Conservation (phyloP, 805 yeast species). For the Hanseniaspora lindneri region DNA sequence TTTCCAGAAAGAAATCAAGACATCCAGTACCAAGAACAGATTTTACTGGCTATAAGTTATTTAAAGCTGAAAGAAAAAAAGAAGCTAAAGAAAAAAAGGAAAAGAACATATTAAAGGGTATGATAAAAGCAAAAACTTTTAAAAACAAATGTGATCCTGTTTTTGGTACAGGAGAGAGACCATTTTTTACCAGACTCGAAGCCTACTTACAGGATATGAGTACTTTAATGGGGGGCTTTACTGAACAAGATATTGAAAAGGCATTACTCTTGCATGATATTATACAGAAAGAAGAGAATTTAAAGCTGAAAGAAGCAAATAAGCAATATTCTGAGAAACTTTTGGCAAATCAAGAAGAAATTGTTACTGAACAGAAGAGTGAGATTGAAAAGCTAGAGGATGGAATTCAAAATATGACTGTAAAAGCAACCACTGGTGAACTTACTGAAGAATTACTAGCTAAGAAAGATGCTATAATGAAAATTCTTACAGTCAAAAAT, state of each 20-base stretch:
- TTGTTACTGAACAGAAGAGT: not conserved
- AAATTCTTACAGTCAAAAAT: constrained; percentile 66
- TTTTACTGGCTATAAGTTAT: not conserved
- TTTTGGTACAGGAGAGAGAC: constrained; percentile 54
- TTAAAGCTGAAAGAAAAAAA: constrained; percentile 2
- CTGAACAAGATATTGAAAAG: constrained; percentile 57
- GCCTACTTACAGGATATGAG: constrained; percentile 57
- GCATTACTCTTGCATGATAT: constrained; percentile 46
- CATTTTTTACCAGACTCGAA: constrained; percentile 55
- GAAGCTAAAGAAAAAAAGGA: constrained; percentile 7
- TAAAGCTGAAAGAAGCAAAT: constrained; percentile 1
- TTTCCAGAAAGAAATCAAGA: not conserved
- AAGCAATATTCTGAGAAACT: constrained; percentile 3
- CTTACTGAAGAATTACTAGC: constrained; percentile 33
- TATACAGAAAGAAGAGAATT: constrained; percentile 30
- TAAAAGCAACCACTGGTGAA: constrained; percentile 17
- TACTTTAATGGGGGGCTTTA: constrained; percentile 49
- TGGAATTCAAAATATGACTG: too few species aligned
- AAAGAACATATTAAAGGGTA: constrained; percentile 8
- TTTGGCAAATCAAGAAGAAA: not conserved
- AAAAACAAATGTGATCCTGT: constrained; percentile 62
- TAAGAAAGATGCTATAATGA: constrained; percentile 55
- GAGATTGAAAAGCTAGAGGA: too few species aligned
- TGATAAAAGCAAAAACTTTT: constrained; percentile 9
- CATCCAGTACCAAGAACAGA: constrained; percentile 3